Conservation (phyloP, 2,329 filamentous ascomycete species). For the Pseudopithomyces chartarum region DNA sequence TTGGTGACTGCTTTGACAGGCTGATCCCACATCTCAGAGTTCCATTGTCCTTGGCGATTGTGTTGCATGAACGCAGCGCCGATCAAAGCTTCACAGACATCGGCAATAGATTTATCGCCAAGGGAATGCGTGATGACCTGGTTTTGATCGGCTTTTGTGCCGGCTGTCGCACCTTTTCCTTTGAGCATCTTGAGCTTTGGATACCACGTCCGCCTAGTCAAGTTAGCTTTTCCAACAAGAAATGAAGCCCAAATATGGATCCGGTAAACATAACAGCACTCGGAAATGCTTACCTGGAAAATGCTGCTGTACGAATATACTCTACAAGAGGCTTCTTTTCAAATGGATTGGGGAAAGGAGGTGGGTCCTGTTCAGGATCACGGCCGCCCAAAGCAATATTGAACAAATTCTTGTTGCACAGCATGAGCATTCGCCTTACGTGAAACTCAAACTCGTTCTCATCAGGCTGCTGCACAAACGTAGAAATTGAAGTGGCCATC, state of each 20-base stretch:
- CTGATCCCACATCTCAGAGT: constrained; percentile 59
- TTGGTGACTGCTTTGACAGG: constrained; percentile 69
- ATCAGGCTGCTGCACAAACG: constrained; percentile 77
- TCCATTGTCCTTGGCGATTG: constrained; percentile 50
- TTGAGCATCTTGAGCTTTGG: constrained; percentile 75
- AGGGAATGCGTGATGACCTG: constrained; percentile 66
- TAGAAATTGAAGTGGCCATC: constrained; percentile 88
- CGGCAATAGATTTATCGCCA: constrained; percentile 87
- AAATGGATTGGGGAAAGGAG: no score
- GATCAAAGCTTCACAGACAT: constrained; percentile 93
- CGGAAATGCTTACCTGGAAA: constrained; percentile 64
- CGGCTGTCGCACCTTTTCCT: constrained; percentile 68
- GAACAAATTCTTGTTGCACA: constrained; percentile 91
- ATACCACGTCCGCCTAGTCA: constrained; percentile 78
- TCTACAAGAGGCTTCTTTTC: constrained; percentile 66
- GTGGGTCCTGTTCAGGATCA: no score
- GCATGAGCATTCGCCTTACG: constrained; percentile 84
- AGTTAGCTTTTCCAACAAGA: constrained; percentile 16
- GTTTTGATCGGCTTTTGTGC: constrained; percentile 54
- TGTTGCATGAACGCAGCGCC: constrained; percentile 74
- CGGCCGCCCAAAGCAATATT: constrained; percentile 61
- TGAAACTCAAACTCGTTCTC: constrained; percentile 87
- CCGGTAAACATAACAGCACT: background rate
- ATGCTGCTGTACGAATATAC: constrained; percentile 81
- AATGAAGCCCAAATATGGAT: no score